Evolutionary conservation across 1,284 basidiomycete species (phyloP).

Genomic region (Trichosporon ovoides): DNA sequence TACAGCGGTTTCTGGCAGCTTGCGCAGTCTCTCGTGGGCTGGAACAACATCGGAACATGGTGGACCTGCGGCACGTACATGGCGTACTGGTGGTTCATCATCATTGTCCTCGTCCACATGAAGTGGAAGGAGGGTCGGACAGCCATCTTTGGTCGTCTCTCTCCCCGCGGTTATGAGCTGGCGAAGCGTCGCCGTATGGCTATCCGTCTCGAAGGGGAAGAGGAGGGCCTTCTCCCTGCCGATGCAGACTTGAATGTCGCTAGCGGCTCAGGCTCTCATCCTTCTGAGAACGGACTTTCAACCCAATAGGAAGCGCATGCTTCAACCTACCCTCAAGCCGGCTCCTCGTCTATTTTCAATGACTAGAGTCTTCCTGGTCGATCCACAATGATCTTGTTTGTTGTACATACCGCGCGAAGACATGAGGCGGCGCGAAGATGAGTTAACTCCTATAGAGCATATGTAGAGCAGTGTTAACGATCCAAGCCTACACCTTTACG

Average conservation of each 20-base stretch:
- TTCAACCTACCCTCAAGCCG: too few relatives aligned
- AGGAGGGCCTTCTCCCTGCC: slow-evolving; percentile 19
- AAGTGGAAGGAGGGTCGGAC: slow-evolving; percentile 56
- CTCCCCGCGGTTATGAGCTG: slow-evolving; percentile 24
- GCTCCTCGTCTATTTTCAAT: not conserved
- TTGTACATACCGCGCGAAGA: too few relatives aligned
- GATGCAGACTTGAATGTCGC: not conserved
- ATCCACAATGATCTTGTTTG: too few relatives aligned
- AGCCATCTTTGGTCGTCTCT: slow-evolving; percentile 30
- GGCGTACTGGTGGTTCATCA: slow-evolving; percentile 68
- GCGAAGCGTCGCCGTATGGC: slow-evolving; percentile 17
- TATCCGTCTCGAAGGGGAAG: slow-evolving; percentile 23
- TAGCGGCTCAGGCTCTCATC: not conserved
- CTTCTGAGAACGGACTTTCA: not conserved
- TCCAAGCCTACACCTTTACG: not conserved
- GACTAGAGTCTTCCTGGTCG: slow-evolving; percentile 4
- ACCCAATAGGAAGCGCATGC: too few relatives aligned
- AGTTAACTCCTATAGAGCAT: too few relatives aligned
- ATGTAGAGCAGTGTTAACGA: too few relatives aligned
- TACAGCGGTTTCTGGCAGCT: slow-evolving; percentile 35
- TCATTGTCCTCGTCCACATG: slow-evolving; percentile 57
- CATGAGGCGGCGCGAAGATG: too few relatives aligned
- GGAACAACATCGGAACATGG: slow-evolving; percentile 50
- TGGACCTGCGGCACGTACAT: slow-evolving; percentile 59
- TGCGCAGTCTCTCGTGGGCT: slow-evolving; percentile 34